Percentiles rank a stretch among this genome's conserved stretches.
Evolutionary conservation across 2,329 filamentous ascomycete species (phyloP).

Genomic region (Epichloe coenophiala): DNA sequence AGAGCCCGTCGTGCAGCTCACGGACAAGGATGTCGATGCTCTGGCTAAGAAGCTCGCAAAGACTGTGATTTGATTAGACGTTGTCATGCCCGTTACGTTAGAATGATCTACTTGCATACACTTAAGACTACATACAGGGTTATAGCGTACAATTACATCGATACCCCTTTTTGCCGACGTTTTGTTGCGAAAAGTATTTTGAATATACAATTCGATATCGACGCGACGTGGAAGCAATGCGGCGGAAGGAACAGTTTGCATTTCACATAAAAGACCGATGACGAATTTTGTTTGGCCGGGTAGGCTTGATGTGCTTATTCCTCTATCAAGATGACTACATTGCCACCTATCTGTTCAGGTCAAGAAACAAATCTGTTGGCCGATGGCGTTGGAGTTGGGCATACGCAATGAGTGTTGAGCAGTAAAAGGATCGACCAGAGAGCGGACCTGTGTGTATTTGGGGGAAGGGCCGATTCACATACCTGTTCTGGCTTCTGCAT

Average conservation of each 20-base stretch:
- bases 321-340: no score
- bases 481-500: neutral
- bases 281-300: no score
- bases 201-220: no score
- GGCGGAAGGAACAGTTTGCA: no score
- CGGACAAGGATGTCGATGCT: conserved; percentile 69
- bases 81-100: neutral
- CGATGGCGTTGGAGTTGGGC: neutral
- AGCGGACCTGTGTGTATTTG: neutral
- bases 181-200: neutral
- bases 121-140: conserved; percentile 5
- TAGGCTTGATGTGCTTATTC: no score
- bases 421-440: neutral
- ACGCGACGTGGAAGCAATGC: no score
- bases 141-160: conserved; percentile 14
- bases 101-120: conserved; percentile 2
- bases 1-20: conserved; percentile 55
- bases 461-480: neutral
- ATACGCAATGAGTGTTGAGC: neutral
- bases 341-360: no score
- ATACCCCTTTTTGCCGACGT: conserved; percentile 13
- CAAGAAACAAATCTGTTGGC: no score
- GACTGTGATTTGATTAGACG: conserved; percentile 37
- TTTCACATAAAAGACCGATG: no score
- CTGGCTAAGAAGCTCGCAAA: conserved; percentile 65